phyloP scores from a whole-genome alignment of 148 eudicot species.

The Mesembryanthemum crystallinum region DNA sequence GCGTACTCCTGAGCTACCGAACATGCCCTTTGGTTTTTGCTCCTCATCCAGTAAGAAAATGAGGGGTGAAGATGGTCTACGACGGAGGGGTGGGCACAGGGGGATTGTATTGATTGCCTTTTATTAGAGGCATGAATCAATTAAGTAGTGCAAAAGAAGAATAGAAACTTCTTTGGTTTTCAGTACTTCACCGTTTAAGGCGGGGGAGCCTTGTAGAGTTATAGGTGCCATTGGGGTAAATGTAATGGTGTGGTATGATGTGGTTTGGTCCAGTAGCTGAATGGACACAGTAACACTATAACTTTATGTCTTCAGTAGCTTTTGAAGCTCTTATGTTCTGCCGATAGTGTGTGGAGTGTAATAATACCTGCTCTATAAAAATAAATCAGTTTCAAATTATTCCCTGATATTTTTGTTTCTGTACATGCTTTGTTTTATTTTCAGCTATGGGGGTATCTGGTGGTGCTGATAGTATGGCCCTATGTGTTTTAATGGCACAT shows the following conservation, averaged over 20 bases:
- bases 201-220: too few relatives aligned
- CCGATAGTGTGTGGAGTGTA: background rate
- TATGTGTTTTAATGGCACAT: constrained; percentile 64
- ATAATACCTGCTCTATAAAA: background rate
- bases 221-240: too few relatives aligned
- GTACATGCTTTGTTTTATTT: constrained; percentile 14
- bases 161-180: too few relatives aligned
- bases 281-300: background rate
- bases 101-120: too few relatives aligned
- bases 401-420: background rate
- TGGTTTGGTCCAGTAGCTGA: background rate
- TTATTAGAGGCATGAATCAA: too few relatives aligned
- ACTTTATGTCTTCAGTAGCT: background rate
- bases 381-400: background rate
- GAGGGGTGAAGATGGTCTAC: too few relatives aligned
- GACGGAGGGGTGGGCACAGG: too few relatives aligned
- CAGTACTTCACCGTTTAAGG: too few relatives aligned
- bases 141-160: background rate
- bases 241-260: too few relatives aligned
- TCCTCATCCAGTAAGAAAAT: too few relatives aligned
- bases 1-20: too few relatives aligned
- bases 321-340: background rate
- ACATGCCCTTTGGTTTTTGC: too few relatives aligned
- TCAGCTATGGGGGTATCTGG: constrained; percentile 95
- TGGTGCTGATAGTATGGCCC: constrained; percentile 95